These are phyloP conservation scores for Alternaria sp. DNA, from an alignment of 2,329 filamentous ascomycete genomes.

Conservation along the genomic window DNA sequence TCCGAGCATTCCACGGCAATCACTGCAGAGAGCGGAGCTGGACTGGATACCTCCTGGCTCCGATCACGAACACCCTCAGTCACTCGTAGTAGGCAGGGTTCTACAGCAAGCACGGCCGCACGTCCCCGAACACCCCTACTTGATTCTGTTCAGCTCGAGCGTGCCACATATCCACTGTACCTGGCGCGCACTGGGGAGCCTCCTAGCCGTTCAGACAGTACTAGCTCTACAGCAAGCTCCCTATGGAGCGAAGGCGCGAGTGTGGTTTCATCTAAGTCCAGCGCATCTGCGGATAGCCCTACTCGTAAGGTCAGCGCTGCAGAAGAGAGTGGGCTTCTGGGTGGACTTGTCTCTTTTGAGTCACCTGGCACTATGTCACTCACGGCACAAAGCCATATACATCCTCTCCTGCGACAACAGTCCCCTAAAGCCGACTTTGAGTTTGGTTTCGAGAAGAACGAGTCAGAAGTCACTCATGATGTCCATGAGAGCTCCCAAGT, in stretches of 20 bases:
- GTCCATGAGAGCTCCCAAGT: neutral
- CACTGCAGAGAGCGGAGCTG: constrained; percentile 19
- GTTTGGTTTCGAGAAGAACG: constrained; percentile 9
- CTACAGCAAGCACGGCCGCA: constrained; percentile 14
- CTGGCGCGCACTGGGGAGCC: neutral
- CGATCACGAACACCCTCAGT: constrained; percentile 21
- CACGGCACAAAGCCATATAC: constrained; percentile 14
- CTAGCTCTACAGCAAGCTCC: constrained; percentile 30
- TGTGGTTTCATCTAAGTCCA: constrained; percentile 38
- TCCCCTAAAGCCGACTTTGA: constrained; percentile 8
- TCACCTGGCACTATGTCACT: constrained; percentile 13
- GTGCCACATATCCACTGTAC: constrained; percentile 3
- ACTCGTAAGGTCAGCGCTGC: constrained; percentile 19
- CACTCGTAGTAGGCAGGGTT: constrained; percentile 15
- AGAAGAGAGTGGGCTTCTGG: constrained; percentile 35
- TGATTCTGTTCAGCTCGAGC: constrained; percentile 27
- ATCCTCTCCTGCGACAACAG: constrained; percentile 11
- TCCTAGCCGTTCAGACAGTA: constrained; percentile 38
- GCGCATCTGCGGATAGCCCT: constrained; percentile 20
- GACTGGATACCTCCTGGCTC: constrained; percentile 27
- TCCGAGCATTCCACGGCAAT: constrained; percentile 19
- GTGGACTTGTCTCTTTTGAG: constrained; percentile 34
- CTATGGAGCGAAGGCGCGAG: constrained; percentile 41
- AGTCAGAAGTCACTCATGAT: neutral
- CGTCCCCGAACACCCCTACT: constrained; percentile 32